A percentile compares a stretch with the other conserved stretches of the same genome.
Evolutionary conservation across 106 monocot genomes (phyloP).

Genomic region (Posidonia australis): DNA sequence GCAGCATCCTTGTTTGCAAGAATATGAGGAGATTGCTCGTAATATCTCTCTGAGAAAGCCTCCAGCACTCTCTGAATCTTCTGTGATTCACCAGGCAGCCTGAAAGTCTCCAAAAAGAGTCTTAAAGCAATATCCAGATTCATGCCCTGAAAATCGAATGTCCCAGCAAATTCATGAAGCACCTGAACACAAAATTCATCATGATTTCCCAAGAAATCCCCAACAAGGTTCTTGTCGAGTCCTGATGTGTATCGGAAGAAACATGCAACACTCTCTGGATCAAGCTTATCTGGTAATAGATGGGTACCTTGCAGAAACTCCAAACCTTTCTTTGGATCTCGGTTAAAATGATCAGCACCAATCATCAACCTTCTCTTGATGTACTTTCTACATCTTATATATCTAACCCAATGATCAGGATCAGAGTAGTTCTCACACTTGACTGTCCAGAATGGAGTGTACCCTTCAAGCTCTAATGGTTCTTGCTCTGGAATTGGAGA

Average conservation of each 20-base stretch:
- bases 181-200: constrained; percentile 24
- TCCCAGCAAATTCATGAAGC: constrained; percentile 23
- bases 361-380: constrained; percentile 22
- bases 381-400: constrained; percentile 13
- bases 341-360: constrained; percentile 26
- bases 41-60: constrained; percentile 25
- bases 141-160: constrained; percentile 25
- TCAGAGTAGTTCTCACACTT: constrained; percentile 24
- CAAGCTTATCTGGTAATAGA: constrained; percentile 22
- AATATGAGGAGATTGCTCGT: constrained; percentile 20
- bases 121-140: constrained; percentile 22
- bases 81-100: constrained; percentile 26
- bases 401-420: constrained; percentile 14
- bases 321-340: constrained; percentile 23
- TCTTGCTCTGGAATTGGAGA: neutral
- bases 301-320: constrained; percentile 23
- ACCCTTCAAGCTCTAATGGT: constrained; percentile 5
- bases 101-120: constrained; percentile 23
- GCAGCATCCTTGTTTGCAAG: constrained; percentile 28
- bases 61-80: constrained; percentile 28
- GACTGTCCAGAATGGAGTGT: constrained; percentile 27
- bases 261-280: constrained; percentile 24
- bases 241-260: constrained; percentile 20
- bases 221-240: constrained; percentile 22
- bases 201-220: constrained; percentile 27